Evolutionary conservation across 106 monocot species (phyloP), one percentile per base, ranked within the genome.

Genomic region (Platanthera guangdongensis): DNA sequence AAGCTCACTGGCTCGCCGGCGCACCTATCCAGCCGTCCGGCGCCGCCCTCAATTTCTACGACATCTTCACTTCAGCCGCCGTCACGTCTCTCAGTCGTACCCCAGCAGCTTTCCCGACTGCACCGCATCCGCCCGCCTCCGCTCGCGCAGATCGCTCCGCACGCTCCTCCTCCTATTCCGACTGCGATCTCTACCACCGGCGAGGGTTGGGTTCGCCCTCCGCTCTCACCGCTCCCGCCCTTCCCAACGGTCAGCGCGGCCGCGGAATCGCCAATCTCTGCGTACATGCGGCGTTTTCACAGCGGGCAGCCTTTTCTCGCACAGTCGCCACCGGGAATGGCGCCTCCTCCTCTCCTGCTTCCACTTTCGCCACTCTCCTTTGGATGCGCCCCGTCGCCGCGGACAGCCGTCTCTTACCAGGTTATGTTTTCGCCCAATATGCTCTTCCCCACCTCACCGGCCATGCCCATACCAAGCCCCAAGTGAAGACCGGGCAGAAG

Each of bases 1-100:
- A 90, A 94, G 82, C 94, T 94, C 81, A 94, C 94, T 48, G 94
- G 94, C 50, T 94, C 88, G 16, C 80, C 88, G 49, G 77, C 80
- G 9, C 86, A 84, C 76, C 76, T 67, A 65, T 72, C 67, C 51
- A 32, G 16, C 50, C 76, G 68, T 3, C 15, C 57, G 52, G 19
- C 74, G 39, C 65, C 79, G 1, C 32, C 15, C 4, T 11, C 19
- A 5, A 21, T 28, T 9, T 11, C 18, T n/a, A 30, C 10, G 32
- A 25, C 65, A 25, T 21, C 72, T 51, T 19, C 72, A n/a, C 72
- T 50, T 50, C 72, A 12, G 51, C 72, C 49, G 2, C 51, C 50
- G 0, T 21, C 50, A 19, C 18, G n/a, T 10, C 51, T 50, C 11
- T 72, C 72, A 15, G n/a, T 14, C 67, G 30, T n/a, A 8, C 22